phyloP scores from a whole-genome alignment of 495 filamentous ascomycete genomes.

The Bombardia bombarda region DNA sequence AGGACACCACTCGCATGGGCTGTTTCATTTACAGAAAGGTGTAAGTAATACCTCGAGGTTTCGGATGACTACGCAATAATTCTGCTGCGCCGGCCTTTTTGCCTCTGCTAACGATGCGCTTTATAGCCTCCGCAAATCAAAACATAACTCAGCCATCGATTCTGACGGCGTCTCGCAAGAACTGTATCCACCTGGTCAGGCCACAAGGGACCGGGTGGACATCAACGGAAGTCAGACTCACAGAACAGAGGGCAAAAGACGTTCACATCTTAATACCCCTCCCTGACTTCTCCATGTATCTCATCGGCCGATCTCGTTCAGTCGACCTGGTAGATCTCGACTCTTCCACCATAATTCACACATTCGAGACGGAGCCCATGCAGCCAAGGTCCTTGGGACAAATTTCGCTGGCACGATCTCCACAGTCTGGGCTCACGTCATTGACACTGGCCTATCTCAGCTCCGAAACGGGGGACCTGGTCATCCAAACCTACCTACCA shows the following conservation, averaged over 20 bases:
- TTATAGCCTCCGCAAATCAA: conserved; percentile 6
- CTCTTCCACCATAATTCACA: conserved; percentile 42
- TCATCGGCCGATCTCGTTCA: conserved; percentile 37
- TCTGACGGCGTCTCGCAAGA: conserved; percentile 32
- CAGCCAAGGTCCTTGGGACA: conserved; percentile 44
- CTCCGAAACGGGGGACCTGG: conserved; percentile 42
- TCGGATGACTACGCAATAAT: no score
- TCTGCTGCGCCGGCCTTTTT: neutral
- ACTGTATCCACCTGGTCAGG: conserved; percentile 38
- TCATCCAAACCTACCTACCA: conserved; percentile 50
- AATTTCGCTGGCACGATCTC: conserved; percentile 37
- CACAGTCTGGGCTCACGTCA: conserved; percentile 39
- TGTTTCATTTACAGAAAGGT: conserved; percentile 30
- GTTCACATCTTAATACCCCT: conserved; percentile 34
- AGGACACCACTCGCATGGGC: conserved; percentile 37
- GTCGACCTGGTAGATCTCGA: conserved; percentile 48
- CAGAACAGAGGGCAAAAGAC: conserved; percentile 18
- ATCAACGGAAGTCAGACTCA: conserved; percentile 28
- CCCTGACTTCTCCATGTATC: conserved; percentile 33
- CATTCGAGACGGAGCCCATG: conserved; percentile 48
- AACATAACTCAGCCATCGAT: conserved; percentile 16
- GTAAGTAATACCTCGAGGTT: conserved; percentile 18
- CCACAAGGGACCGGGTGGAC: conserved; percentile 28
- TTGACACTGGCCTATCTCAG: conserved; percentile 48
- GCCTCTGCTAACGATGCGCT: neutral